Base-by-base conservation (phyloP, 2,329 filamentous ascomycete species). In the Ophiostoma angusticollis region DNA sequence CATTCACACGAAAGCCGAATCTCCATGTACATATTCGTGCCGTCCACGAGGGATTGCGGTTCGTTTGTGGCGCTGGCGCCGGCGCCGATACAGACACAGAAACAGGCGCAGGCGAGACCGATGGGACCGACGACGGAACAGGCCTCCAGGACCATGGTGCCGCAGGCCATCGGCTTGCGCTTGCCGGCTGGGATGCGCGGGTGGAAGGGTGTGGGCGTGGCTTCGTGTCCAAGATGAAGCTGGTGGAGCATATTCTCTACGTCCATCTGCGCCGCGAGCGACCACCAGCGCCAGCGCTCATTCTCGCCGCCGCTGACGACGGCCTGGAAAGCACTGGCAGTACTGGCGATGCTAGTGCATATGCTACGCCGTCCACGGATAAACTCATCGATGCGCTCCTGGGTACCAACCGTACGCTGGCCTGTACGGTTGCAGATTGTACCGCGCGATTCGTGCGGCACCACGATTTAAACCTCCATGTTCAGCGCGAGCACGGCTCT, bases 221-320 rank as follows among this genome's bases (percentile, higher is more conserved):
- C 25, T 91, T 93, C 52, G 72, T 74, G 42, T 82, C 80, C 45
- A 94, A 93, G 57, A 70, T 74, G 14, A 77, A 76, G 22, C 68
- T 95, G 0, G 82, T 89, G 56, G 81, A 91, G 48, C 89, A 96
- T 54, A 70, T 95, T 31, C 78, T 84, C 16, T 85, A 80, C 34
- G 72, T 84, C 17, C 89, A 96, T 55, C 64, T 94, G 19, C 75
- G 78, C n/a, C 52, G 59, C 13, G 59, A 64, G 40, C 64, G 71
- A 11, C 66, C 67, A 4, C 53, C 51, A 37, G 31, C 44, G 19
- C 19, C 16, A 16, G 16, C 31, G 35, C 32, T 36, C 11, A 40
- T 41, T 41, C 54, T 24, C 52, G 49, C 36, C 9, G 32, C 27
- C 8, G 37, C 50, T 1, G 30, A 31, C 38, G 13, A 42, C 40